Evolutionary conservation across 805 yeast species (phyloP), one percentile per base, ranked within the genome.

Genomic region (Ogataea ramenticola): DNA sequence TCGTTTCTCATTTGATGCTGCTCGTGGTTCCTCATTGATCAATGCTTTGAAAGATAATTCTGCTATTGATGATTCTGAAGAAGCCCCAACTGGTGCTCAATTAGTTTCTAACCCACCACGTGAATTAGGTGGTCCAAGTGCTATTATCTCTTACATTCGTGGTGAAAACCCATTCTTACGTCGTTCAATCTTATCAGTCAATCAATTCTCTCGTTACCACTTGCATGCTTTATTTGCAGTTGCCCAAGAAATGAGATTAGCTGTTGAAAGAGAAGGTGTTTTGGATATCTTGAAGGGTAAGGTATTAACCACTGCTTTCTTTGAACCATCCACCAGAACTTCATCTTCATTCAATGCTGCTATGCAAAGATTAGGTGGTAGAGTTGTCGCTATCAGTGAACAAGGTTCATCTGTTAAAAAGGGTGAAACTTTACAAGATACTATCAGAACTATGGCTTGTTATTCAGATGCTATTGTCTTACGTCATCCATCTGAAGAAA

Each of bases 281-380:
- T 72, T 93, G 61, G 96, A 91, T 65, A 67, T 93, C 49, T 77
- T 93, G 70, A 79, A 82, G 65, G 96, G 98, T 47, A 82, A 95
- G 58, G 80, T 93, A 44, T 74, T 93, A 58, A 87, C 96, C 40
- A 95, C 98, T 11, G 82, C 93, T 73, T 93, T 93, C 74, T 93
- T 89, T 66, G 99, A 93, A 72, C 99, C 99, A 54, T 88, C 96
- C 6, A 95, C 99, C 34, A 80, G 99, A 70, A 93, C 99, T 30
- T 80, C 95, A 17, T 81, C 97, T 20, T 93, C 98, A 1, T 95
- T 95, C 64, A 96, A 93, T 65, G 96, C 96, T 56, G 99, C 99
- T 48, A 93, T 93, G 99, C 98, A 93, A 74, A 86, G 99, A 71
- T 75, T 93, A 57, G 99, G 99, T 65, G 99, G 99, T 62, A 80